Base-by-base conservation (phyloP, 2,329 filamentous ascomycete species). In the Beauveria asiatica region DNA sequence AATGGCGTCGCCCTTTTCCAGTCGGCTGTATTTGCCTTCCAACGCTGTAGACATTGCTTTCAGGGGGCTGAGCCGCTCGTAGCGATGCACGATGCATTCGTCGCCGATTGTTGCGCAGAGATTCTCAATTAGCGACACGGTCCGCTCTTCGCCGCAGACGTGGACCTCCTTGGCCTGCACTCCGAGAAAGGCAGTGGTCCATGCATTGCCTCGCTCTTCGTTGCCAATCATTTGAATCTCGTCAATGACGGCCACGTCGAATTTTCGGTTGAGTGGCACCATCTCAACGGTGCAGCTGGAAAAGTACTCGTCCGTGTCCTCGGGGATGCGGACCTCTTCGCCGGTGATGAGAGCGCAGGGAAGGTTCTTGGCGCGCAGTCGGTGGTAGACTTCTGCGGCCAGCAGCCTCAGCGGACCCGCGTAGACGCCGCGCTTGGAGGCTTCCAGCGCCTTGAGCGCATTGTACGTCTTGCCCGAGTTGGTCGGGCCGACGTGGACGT, bases 401-500 rank as follows among this genome's bases (percentile, higher is more conserved):
- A 99, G 80, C 51, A 99, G 76, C 53, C 94, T 84, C 49, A 99
- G 76, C 0, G 94, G 94, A 0, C 95, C 94, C 3, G 93, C 91
- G 70, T 97, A 99, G 54, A 96, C 86, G 44, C 94, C 94, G 9
- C 79, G 81, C 33, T 86, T 80, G 2, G 88, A 87, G 54, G 83
- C 79, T 70, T 97, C 90, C 11, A 99, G 80, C 13, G 88, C 85
- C 74, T 96, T 87, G 64, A 99, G 76, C 0, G 94, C 95, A 70
- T 92, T 88, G 70, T 97, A 99, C 0, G 95, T 99, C 78, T 99
- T 99, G 61, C 94, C 94, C 0, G 94, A 97, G 73, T 99, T 99
- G 2, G 94, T 99, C 1, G 94, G 94, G 0, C 94, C 94, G 54
- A 99, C 92, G 68, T 99, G 94, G 21, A 99, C 78, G 75, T 97